These are phyloP conservation scores for Circinella umbellata DNA, from an alignment of 371 early-diverging fungal genomes.

Conservation along the genomic window DNA sequence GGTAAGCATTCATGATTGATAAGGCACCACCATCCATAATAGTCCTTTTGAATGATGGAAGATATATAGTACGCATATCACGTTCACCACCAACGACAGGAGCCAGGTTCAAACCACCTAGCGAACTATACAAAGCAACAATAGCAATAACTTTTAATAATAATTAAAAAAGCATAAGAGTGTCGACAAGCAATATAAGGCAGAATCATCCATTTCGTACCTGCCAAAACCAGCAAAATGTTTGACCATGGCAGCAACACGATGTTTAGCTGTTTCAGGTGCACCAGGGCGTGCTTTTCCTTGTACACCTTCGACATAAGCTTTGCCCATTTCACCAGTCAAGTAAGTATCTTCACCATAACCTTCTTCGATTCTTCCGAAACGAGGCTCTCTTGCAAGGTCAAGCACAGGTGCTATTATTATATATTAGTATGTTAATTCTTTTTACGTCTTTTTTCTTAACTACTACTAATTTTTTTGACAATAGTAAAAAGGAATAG, in stretches of 20 bases:
- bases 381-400: conserved; percentile 26
- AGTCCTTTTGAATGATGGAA: conserved; percentile 28
- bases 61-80: conserved; percentile 26
- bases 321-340: conserved; percentile 26
- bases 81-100: conserved; percentile 29
- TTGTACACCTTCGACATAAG: conserved; percentile 25
- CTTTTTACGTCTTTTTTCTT: too few relatives aligned
- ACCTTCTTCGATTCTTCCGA: conserved; percentile 28
- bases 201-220: conserved; percentile 4
- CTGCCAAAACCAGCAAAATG: conserved; percentile 25
- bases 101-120: conserved; percentile 26
- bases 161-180: background rate
- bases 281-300: conserved; percentile 12
- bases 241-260: conserved; percentile 29
- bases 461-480: too few relatives aligned
- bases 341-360: conserved; percentile 29
- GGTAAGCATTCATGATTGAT: conserved; percentile 28
- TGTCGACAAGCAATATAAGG: too few relatives aligned
- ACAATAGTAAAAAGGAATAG: background rate
- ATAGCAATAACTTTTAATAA: background rate
- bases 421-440: background rate
- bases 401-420: conserved; percentile 27
- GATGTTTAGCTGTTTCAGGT: conserved; percentile 16
- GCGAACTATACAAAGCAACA: conserved; percentile 8
- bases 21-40: conserved; percentile 28